These are phyloP conservation scores for Apophysomyces sp. DNA, from an alignment of 371 early-diverging fungal species.

Conservation along the genomic window DNA sequence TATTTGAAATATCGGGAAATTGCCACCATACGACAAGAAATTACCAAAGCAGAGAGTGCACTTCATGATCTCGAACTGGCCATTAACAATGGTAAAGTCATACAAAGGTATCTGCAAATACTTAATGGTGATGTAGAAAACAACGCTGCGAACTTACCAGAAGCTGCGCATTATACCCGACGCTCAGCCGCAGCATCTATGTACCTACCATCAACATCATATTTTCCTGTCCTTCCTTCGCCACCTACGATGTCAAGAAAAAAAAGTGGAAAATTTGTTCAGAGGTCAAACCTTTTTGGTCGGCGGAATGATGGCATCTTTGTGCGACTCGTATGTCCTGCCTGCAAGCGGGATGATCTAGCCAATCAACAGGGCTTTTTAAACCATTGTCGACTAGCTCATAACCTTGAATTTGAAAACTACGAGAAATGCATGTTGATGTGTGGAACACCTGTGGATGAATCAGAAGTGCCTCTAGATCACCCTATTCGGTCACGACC, in stretches of 20 bases:
- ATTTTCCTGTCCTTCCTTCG: neutral
- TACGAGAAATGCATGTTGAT: conserved; percentile 67
- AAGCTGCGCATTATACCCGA: conserved; percentile 40
- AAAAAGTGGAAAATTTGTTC: conserved; percentile 13
- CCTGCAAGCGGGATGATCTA: conserved; percentile 64
- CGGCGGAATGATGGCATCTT: conserved; percentile 61
- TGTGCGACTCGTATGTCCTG: conserved; percentile 60
- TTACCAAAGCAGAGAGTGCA: conserved; percentile 53
- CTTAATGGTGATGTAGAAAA: conserved; percentile 7
- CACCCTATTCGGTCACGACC: conserved; percentile 52
- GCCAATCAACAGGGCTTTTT: conserved; percentile 76
- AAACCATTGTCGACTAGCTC: conserved; percentile 77
- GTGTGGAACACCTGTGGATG: conserved; percentile 69
- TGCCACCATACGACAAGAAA: conserved; percentile 52
- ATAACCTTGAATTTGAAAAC: conserved; percentile 65
- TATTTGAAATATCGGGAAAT: conserved; percentile 65
- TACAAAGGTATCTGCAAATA: neutral
- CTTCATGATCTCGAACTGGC: conserved; percentile 52
- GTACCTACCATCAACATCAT: neutral
- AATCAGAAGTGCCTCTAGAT: conserved; percentile 61
- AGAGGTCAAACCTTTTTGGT: conserved; percentile 36
- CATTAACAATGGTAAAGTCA: conserved; percentile 51
- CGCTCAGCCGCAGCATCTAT: conserved; percentile 30
- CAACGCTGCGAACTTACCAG: conserved; percentile 24
- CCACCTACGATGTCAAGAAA: conserved; percentile 5